phyloP scores from a whole-genome alignment of 176 grass and related monocot species.

The Poa pratensis region DNA sequence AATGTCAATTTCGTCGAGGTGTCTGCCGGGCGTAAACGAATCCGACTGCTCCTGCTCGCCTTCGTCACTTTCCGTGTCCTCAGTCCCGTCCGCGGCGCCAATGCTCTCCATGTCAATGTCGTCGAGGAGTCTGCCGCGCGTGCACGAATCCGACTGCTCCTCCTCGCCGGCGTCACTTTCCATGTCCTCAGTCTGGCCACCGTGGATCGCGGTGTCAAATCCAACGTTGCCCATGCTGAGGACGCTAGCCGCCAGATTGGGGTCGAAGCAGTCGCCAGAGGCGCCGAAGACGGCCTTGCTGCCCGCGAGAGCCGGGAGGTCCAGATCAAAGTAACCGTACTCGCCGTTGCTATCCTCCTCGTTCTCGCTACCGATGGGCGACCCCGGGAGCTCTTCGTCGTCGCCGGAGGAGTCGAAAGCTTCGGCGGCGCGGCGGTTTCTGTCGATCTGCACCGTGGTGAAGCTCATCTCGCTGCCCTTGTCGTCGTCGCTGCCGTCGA shows the following conservation, averaged over 20 bases:
- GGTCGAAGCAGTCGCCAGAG: background rate
- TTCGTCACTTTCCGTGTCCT: background rate
- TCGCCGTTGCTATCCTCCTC: background rate
- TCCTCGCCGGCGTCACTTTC: background rate
- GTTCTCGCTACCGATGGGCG: background rate
- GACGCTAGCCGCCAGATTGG: background rate
- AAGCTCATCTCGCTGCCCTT: background rate
- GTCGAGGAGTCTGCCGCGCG: background rate
- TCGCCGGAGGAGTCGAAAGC: background rate
- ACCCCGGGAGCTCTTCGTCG: background rate
- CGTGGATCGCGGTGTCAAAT: background rate
- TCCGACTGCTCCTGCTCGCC: background rate
- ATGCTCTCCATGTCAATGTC: background rate
- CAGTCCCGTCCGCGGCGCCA: background rate
- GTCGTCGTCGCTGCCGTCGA: background rate
- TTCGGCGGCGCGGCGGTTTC: background rate
- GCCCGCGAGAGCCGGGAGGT: constrained; percentile 1
- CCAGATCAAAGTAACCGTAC: background rate
- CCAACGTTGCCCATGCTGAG: constrained; percentile 19
- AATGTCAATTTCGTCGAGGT: background rate
- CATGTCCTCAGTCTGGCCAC: background rate
- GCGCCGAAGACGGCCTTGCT: constrained; percentile 19
- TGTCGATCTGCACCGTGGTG: background rate
- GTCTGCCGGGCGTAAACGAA: background rate
- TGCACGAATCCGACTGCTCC: background rate